phyloP scores from a whole-genome alignment of 352 stramenopile species.

The Pythium monospermum region DNA sequence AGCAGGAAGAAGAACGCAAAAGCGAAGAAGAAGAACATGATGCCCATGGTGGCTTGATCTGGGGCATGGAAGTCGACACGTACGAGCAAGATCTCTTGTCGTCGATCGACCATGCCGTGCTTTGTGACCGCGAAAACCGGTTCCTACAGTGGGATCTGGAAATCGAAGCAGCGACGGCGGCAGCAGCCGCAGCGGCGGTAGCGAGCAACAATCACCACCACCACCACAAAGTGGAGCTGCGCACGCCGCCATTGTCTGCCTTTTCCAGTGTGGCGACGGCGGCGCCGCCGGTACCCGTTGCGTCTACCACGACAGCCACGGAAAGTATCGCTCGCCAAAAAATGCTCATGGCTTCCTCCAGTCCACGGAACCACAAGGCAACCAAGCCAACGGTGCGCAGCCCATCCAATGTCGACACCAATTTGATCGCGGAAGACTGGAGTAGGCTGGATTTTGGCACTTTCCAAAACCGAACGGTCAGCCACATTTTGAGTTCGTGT shows the following conservation, averaged over 20 bases:
- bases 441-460: slow-evolving; percentile 73
- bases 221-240: slow-evolving; percentile 18
- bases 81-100: slow-evolving; percentile 68
- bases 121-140: slow-evolving; percentile 78
- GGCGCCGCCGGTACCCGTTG: not conserved
- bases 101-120: slow-evolving; percentile 72
- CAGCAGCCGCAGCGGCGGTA: slow-evolving; percentile 27
- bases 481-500: slow-evolving; percentile 78
- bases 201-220: too few species aligned
- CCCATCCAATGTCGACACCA: slow-evolving; percentile 63
- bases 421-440: slow-evolving; percentile 60
- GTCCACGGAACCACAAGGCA: slow-evolving; percentile 44
- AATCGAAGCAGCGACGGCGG: slow-evolving; percentile 31
- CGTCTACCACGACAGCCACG: too few species aligned
- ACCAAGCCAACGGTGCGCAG: slow-evolving; percentile 20
- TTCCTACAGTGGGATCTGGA: slow-evolving; percentile 76
- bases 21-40: slow-evolving; percentile 41
- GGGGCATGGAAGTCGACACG: slow-evolving; percentile 65
- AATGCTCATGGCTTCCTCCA: slow-evolving; percentile 42
- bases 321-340: slow-evolving; percentile 14
- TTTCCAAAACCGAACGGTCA: slow-evolving; percentile 81
- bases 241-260: slow-evolving; percentile 9
- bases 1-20: slow-evolving; percentile 13
- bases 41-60: slow-evolving; percentile 39
- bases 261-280: not conserved